A percentile compares a stretch with the other conserved stretches of the same genome.
Conservation (phyloP, 352 stramenopile species). For the Phytophthora cryptogea region DNA sequence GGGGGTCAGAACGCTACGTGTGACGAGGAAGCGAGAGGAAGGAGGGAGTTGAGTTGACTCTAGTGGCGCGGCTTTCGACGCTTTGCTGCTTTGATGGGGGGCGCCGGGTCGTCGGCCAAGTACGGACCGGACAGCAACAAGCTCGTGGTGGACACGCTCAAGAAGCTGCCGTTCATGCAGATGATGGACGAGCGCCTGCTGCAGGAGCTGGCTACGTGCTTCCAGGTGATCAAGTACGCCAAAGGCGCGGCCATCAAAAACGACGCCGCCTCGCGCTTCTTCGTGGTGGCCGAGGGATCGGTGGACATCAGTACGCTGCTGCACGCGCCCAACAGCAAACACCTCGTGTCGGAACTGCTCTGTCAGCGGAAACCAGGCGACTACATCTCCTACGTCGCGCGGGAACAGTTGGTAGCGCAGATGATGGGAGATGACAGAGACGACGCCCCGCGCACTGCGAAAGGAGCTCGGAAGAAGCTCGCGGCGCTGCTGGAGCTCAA, state of each 20-base stretch:
- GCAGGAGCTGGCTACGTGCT: constrained; percentile 62
- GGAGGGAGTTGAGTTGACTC: no score
- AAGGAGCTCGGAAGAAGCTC: constrained; percentile 51
- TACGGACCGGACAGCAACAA: constrained; percentile 27
- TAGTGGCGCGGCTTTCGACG: not conserved
- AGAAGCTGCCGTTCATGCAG: constrained; percentile 67
- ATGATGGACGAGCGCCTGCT: constrained; percentile 62
- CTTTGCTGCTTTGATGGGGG: constrained; percentile 11
- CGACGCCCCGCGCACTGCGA: constrained; percentile 19
- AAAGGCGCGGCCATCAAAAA: constrained; percentile 53
- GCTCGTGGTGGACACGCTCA: constrained; percentile 45
- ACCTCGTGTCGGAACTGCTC: constrained; percentile 59
- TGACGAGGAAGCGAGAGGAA: not conserved
- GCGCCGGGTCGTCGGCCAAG: constrained; percentile 14
- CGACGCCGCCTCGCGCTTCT: constrained; percentile 42
- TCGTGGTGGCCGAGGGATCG: constrained; percentile 58
- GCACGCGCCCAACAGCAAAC: constrained; percentile 43
- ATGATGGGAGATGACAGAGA: constrained; percentile 41
- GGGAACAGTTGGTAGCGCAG: constrained; percentile 51
- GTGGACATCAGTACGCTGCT: constrained; percentile 65
- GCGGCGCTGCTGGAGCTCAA: constrained; percentile 65
- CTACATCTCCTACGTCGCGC: constrained; percentile 59
- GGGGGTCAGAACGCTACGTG: not conserved
- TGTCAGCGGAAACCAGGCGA: constrained; percentile 60
- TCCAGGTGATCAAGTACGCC: constrained; percentile 49